These are phyloP conservation scores for Suillus discolor DNA, from an alignment of 768 basidiomycete genomes.

Conservation along the genomic window DNA sequence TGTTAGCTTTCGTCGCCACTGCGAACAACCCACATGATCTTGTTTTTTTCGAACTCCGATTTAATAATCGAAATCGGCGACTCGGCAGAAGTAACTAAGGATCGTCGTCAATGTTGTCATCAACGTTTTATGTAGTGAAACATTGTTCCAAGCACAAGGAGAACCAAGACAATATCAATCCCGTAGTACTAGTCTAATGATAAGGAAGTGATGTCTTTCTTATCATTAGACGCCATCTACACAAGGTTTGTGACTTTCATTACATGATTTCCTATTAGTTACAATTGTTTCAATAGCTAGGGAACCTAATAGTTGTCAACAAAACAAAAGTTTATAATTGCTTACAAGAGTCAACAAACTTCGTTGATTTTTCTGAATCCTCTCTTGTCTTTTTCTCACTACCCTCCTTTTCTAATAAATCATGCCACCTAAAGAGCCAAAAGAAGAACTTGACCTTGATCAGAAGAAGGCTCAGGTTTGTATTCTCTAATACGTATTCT, in stretches of 20 bases:
- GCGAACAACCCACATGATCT: conserved; percentile 25
- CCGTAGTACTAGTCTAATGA: too few relatives aligned
- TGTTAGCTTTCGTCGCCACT: conserved; percentile 36
- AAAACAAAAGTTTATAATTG: conserved; percentile 42
- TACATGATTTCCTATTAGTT: conserved; percentile 36
- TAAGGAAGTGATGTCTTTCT: not conserved
- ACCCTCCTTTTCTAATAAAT: conserved; percentile 19
- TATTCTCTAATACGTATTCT: conserved; percentile 5
- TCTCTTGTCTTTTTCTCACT: conserved; percentile 35
- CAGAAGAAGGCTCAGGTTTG: conserved; percentile 33
- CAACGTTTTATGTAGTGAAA: not conserved
- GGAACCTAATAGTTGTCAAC: conserved; percentile 38
- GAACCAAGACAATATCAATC: not conserved
- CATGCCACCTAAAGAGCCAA: conserved; percentile 29
- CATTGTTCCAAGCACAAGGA: not conserved
- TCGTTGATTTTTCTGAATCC: conserved; percentile 40
- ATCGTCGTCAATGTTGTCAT: not conserved
- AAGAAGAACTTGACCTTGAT: conserved; percentile 31
- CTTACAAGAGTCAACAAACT: conserved; percentile 37
- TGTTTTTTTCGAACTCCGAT: conserved; percentile 28
- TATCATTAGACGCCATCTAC: not conserved
- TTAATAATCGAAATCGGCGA: conserved; percentile 24
- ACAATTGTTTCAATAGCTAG: conserved; percentile 36
- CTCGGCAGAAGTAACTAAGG: conserved; percentile 8
- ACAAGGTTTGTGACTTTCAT: conserved; percentile 12